Percentiles rank a stretch among this genome's conserved stretches.
Conservation (phyloP, 2,329 filamentous ascomycete genomes). For the Fusarium anguioides region DNA sequence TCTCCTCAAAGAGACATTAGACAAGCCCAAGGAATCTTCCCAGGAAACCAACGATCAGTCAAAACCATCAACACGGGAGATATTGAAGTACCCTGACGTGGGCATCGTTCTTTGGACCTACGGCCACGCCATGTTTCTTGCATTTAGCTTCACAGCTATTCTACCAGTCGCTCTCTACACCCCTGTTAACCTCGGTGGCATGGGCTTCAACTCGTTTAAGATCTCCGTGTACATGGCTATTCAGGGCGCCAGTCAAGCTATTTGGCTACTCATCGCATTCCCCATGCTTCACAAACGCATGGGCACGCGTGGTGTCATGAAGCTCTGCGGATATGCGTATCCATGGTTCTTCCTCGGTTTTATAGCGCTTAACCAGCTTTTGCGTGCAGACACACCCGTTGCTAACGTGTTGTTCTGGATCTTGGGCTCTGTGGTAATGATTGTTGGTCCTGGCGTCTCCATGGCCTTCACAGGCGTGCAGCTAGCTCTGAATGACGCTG, state of each 20-base stretch:
- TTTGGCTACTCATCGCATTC: constrained; percentile 78
- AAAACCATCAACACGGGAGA: constrained; percentile 45
- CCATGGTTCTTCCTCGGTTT: constrained; percentile 72
- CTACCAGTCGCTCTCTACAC: constrained; percentile 77
- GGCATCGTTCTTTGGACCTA: constrained; percentile 73
- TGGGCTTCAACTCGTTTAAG: constrained; percentile 68
- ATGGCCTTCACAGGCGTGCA: constrained; percentile 80
- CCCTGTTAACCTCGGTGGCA: constrained; percentile 69
- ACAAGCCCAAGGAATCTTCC: constrained; percentile 23
- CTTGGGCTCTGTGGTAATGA: constrained; percentile 52
- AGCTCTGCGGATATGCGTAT: constrained; percentile 64
- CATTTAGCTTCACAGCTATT: constrained; percentile 77
- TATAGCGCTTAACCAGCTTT: constrained; percentile 65
- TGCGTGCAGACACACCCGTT: constrained; percentile 51
- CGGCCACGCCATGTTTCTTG: constrained; percentile 74
- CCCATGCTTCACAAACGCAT: constrained; percentile 72
- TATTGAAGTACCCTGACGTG: constrained; percentile 74
- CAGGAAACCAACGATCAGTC: constrained; percentile 4
- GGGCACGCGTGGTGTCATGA: constrained; percentile 74
- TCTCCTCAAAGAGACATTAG: constrained; percentile 72
- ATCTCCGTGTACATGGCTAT: constrained; percentile 75
- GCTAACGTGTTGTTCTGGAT: constrained; percentile 67
- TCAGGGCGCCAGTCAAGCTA: constrained; percentile 72
- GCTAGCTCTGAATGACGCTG: constrained; percentile 79
- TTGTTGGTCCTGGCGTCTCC: constrained; percentile 69